Base-by-base conservation (phyloP, 345 rosid species). In the Populus alba region DNA sequence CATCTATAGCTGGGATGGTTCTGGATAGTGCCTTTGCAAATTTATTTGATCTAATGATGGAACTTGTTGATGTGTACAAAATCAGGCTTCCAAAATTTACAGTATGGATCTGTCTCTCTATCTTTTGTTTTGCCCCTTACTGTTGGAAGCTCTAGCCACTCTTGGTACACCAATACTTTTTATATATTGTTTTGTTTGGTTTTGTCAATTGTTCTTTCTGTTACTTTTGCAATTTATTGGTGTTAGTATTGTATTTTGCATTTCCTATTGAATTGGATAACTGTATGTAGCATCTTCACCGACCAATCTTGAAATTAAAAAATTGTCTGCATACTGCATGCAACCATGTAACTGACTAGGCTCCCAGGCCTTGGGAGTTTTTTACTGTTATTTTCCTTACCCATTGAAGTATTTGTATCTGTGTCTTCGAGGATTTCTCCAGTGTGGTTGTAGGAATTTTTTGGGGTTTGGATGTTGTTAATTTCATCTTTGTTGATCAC, bases 1-100 rank as follows among this genome's bases (percentile, higher is more conserved):
- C 78, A 20, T 79, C 85, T 22, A 79, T 82, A 43, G 85, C 82
- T 78, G 85, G 80, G 71, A 78, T 82, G 85, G 85, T 82, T 27
- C 68, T 82, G 85, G 85, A 82, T 61, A 82, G 85, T 57, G 85
- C 85, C 82, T 82, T 82, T 69, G 79, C 85, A 51, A 82, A 79
- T 75, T 82, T 82, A 53, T 82, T 82, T 75, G 82, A 82, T 72
- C 67, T 82, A 57, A 82, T 82, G 82, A 79, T 82, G 85, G 85
- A 82, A 79, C 85, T 82, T 43, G 85, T 82, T 27, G 85, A 82
- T 67, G 85, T 82, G 37, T 82, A 75, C 77, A 82, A 82, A 82
- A 82, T 82, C 62, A 76, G 85, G 82, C 82, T 82, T 41, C 85
- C 85, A 66, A 82, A 82, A 66, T 82, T 82, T 72, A 82, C 82